Evolutionary conservation across 352 stramenopile genomes (phyloP).

Genomic region (Globisporangium recalcitrans): DNA sequence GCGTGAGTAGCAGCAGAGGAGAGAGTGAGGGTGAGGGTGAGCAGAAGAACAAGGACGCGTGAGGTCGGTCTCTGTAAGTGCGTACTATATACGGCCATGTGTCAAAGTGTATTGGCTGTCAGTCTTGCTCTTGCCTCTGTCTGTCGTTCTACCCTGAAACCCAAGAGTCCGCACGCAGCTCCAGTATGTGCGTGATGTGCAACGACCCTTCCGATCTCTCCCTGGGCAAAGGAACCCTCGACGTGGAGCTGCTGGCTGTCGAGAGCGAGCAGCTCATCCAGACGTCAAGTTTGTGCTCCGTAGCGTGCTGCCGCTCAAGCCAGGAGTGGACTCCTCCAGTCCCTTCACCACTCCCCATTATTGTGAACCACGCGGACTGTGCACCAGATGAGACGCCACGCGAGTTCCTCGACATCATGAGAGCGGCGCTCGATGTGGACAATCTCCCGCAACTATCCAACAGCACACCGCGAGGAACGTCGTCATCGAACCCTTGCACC

Average conservation of each 20-base stretch:
- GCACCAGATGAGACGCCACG: neutral
- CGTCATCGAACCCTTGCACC: no score
- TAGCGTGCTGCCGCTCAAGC: neutral
- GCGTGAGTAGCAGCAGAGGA: neutral
- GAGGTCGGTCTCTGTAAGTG: slow-evolving; percentile 3
- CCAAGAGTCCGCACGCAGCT: no score
- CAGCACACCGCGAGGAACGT: no score
- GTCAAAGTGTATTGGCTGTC: no score
- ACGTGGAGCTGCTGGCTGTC: neutral
- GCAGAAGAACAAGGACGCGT: slow-evolving; percentile 18
- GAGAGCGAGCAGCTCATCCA: slow-evolving; percentile 2
- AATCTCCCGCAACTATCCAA: neutral
- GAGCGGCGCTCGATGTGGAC: neutral
- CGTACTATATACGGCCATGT: no score
- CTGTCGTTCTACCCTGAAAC: no score
- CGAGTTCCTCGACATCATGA: neutral
- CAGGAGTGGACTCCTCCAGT: neutral
- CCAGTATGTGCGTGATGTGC: neutral
- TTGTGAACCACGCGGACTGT: rapidly evolving
- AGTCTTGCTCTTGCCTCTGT: no score
- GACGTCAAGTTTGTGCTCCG: neutral
- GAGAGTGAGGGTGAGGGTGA: neutral
- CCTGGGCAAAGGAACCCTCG: neutral
- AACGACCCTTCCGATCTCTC: neutral
- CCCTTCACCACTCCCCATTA: neutral